Conservation (phyloP, 2,329 filamentous ascomycete genomes). For the Fusarium anthophilum region DNA sequence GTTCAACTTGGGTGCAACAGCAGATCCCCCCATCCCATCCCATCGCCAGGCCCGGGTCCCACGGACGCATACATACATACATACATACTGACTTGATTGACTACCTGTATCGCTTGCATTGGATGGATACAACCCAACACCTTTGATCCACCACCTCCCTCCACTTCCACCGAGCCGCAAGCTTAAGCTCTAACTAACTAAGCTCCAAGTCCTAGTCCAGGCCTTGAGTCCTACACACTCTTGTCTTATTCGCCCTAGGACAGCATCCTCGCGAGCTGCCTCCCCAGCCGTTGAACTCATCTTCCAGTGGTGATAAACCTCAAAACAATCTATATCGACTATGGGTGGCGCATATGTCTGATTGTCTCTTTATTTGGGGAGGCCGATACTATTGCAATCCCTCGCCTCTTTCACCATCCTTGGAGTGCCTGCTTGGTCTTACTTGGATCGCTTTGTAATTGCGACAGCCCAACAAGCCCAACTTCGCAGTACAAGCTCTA, state of each 20-base stretch:
- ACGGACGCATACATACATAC: not conserved
- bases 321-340: constrained; percentile 38
- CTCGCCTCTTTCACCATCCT: constrained; percentile 5
- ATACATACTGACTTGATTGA: not conserved
- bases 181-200: constrained; percentile 33
- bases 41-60: not conserved
- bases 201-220: constrained; percentile 41
- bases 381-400: constrained; percentile 6
- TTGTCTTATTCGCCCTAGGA: constrained; percentile 43
- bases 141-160: not conserved
- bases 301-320: constrained; percentile 20
- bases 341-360: constrained; percentile 36
- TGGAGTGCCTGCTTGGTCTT: not conserved
- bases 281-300: constrained; percentile 29
- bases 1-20: not conserved
- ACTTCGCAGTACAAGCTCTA: not conserved
- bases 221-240: constrained; percentile 45
- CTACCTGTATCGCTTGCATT: constrained; percentile 15
- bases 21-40: not conserved
- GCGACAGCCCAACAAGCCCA: not conserved
- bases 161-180: constrained; percentile 33
- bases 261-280: constrained; percentile 40
- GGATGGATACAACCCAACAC: constrained; percentile 6
- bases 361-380: not conserved
- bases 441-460: not conserved